These are phyloP conservation scores for Chlorella sp. DNA, from an alignment of 139 green algal species.

Conservation along the genomic window DNA sequence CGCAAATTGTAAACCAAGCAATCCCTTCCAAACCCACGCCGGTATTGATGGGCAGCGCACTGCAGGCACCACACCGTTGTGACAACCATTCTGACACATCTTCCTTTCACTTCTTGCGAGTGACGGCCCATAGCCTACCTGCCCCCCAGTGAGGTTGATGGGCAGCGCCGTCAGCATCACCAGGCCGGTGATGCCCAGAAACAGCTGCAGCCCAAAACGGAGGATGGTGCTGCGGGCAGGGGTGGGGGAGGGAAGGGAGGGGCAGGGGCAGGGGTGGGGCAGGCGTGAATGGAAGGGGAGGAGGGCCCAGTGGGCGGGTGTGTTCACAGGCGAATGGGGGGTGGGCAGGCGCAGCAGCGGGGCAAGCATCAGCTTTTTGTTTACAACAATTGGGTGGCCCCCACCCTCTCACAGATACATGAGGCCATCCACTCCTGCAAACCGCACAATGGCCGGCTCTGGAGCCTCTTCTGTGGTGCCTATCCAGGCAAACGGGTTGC, in stretches of 20 bases:
- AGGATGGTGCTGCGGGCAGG: not conserved
- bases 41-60: too few species aligned
- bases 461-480: not conserved
- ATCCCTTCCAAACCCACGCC: too few species aligned
- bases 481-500: not conserved
- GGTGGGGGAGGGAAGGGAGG: not conserved
- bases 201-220: not conserved
- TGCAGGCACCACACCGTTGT: too few species aligned
- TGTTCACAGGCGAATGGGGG: not conserved
- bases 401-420: slow-evolving; percentile 1
- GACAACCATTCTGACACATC: too few species aligned
- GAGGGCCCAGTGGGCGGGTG: not conserved
- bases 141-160: slow-evolving; percentile 22
- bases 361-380: not conserved
- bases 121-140: slow-evolving; percentile 5
- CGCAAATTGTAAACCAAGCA: too few species aligned
- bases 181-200: not conserved
- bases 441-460: not conserved
- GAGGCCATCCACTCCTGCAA: not conserved
- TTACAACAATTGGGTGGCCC: too few species aligned
- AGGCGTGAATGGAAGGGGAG: not conserved
- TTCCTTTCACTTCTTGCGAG: too few species aligned
- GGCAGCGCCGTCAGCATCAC: slow-evolving; percentile 15
- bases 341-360: not conserved
- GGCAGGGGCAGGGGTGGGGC: not conserved